Conservation (phyloP, 176 grass and related monocot genomes). For the Triticum aestivum region DNA sequence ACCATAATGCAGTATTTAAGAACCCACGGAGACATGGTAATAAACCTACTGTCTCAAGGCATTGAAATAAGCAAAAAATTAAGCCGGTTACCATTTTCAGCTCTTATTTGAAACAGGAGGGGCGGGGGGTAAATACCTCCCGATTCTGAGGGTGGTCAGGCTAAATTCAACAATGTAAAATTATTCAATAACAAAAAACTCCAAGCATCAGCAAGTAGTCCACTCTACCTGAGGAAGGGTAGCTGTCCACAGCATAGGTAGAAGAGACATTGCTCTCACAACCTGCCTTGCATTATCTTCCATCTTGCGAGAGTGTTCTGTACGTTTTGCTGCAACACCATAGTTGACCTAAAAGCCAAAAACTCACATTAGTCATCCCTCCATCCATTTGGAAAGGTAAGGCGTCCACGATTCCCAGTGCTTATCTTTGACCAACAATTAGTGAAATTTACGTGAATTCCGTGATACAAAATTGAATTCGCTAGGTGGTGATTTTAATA, state of each 20-base stretch:
- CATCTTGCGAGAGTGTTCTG: background rate
- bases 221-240: slow-evolving; percentile 33
- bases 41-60: background rate
- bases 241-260: slow-evolving; percentile 18
- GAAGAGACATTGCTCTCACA: background rate
- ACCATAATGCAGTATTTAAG: background rate
- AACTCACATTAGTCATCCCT: background rate
- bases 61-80: background rate
- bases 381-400: background rate
- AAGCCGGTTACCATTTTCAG: background rate
- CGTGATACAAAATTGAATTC: background rate
- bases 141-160: background rate
- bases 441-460: background rate
- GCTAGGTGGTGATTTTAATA: too few species aligned
- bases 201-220: background rate
- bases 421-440: background rate
- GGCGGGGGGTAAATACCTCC: too few species aligned
- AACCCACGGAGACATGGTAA: background rate
- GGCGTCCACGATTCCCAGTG: background rate
- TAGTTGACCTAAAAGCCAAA: background rate
- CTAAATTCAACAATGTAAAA: background rate
- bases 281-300: background rate
- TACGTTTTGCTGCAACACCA: background rate
- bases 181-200: slow-evolving; percentile 8
- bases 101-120: background rate